phyloP scores from a whole-genome alignment of 2,329 filamentous ascomycete genomes.

The Coniochaeta sp. region DNA sequence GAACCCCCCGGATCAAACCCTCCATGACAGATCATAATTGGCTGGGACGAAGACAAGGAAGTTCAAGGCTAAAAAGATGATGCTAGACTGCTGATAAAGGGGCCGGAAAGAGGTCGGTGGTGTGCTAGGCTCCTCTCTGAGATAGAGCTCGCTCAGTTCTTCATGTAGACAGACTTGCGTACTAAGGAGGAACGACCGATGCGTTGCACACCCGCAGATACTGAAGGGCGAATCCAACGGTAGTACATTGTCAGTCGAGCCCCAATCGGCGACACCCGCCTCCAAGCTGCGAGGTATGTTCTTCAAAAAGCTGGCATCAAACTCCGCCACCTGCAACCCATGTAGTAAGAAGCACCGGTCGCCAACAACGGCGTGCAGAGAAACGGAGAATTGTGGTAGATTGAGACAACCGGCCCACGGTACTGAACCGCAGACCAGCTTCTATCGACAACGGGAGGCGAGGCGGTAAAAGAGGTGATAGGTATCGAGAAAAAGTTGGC shows the following conservation, averaged over 20 bases:
- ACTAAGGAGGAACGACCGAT: too few relatives aligned
- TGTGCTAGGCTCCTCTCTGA: too few relatives aligned
- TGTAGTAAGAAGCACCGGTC: background rate
- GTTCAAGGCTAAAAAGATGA: background rate
- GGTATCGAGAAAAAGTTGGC: slow-evolving; percentile 15
- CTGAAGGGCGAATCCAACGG: too few relatives aligned
- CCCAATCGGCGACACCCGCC: too few relatives aligned
- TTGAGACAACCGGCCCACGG: background rate
- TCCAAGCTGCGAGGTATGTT: background rate
- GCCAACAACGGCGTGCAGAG: background rate
- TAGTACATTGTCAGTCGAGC: too few relatives aligned
- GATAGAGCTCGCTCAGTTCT: too few relatives aligned
- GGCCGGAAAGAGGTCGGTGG: background rate
- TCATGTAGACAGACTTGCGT: too few relatives aligned
- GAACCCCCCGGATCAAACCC: background rate
- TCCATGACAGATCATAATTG: background rate
- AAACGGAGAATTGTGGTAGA: background rate
- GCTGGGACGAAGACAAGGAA: background rate
- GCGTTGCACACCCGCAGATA: too few relatives aligned
- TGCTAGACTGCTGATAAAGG: background rate
- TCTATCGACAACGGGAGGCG: background rate
- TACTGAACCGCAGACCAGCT: background rate
- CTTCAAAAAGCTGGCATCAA: background rate
- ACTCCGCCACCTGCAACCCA: background rate
- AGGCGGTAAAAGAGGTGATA: background rate